phyloP scores from a whole-genome alignment of 2,329 filamentous ascomycete species.

The Aspergillus alliaceus region DNA sequence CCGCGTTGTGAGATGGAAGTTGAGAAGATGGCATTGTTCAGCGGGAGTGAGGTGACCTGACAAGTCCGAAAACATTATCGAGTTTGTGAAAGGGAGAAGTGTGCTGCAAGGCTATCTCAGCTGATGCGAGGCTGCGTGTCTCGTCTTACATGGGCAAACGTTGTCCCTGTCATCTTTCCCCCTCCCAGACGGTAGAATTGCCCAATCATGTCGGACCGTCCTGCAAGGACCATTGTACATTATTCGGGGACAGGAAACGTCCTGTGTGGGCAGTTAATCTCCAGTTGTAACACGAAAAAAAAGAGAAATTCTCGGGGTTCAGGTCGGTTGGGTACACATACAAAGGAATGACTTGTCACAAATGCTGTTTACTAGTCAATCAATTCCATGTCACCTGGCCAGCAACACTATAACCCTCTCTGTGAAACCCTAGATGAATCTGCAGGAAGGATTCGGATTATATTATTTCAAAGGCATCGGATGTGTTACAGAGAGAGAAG shows the following conservation, averaged over 20 bases:
- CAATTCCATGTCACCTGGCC: too few species aligned
- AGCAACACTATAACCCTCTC: too few species aligned
- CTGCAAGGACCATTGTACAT: background rate
- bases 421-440: too few species aligned
- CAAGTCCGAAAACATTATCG: background rate
- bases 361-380: too few species aligned
- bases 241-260: background rate
- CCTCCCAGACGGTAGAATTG: constrained; percentile 4
- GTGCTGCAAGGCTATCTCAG: constrained; percentile 12
- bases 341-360: too few species aligned
- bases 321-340: background rate
- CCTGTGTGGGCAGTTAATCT: background rate
- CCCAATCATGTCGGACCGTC: background rate
- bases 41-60: background rate
- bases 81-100: constrained; percentile 2
- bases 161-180: background rate
- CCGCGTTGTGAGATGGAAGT: background rate
- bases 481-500: too few species aligned
- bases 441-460: too few species aligned
- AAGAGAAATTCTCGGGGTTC: background rate
- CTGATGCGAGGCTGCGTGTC: constrained; percentile 23
- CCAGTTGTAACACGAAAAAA: too few species aligned
- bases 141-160: constrained; percentile 18
- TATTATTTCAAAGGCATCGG: too few species aligned
- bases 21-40: background rate